A percentile compares a stretch with the other conserved stretches of the same genome.
Conservation (phyloP, 768 basidiomycete genomes). For the Rhizopogon salebrosus region DNA sequence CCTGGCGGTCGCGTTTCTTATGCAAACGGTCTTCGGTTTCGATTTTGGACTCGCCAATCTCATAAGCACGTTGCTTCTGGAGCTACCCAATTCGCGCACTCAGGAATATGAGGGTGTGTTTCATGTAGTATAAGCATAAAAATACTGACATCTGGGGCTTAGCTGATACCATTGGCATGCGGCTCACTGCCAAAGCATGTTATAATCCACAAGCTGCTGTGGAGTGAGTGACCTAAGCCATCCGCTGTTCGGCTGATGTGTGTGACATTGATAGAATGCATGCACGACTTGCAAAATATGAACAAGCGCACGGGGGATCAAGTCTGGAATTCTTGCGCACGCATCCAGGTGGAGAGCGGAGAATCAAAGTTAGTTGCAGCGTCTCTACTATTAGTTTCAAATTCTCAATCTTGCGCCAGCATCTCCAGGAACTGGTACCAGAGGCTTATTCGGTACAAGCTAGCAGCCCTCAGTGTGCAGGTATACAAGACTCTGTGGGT, state of each 20-base stretch:
- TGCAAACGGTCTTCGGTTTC: conserved; percentile 48
- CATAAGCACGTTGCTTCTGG: conserved; percentile 46
- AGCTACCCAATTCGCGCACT: conserved; percentile 78
- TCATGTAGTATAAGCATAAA: neutral
- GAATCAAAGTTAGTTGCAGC: conserved; percentile 55
- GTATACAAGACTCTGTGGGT: conserved; percentile 28
- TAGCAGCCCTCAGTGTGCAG: conserved; percentile 50
- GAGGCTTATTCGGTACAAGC: conserved; percentile 53
- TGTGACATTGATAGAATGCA: conserved; percentile 53
- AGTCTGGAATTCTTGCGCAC: conserved; percentile 66
- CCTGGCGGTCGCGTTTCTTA: conserved; percentile 33
- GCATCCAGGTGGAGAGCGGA: conserved; percentile 70
- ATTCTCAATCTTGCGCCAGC: conserved; percentile 24
- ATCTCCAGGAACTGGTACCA: conserved; percentile 49
- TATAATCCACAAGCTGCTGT: conserved; percentile 78
- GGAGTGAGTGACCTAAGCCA: conserved; percentile 39
- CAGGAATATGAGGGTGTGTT: conserved; percentile 73
- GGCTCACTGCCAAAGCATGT: conserved; percentile 78
- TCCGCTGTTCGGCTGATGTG: neutral
- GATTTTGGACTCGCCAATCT: conserved; percentile 48
- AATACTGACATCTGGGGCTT: neutral
- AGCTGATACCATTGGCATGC: conserved; percentile 87
- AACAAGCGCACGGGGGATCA: conserved; percentile 31
- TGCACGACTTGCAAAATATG: conserved; percentile 53
- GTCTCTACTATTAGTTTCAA: neutral